These are phyloP conservation scores for Scheffersomyces segobiensis DNA, from an alignment of 1,139 yeast genomes.

Conservation along the genomic window DNA sequence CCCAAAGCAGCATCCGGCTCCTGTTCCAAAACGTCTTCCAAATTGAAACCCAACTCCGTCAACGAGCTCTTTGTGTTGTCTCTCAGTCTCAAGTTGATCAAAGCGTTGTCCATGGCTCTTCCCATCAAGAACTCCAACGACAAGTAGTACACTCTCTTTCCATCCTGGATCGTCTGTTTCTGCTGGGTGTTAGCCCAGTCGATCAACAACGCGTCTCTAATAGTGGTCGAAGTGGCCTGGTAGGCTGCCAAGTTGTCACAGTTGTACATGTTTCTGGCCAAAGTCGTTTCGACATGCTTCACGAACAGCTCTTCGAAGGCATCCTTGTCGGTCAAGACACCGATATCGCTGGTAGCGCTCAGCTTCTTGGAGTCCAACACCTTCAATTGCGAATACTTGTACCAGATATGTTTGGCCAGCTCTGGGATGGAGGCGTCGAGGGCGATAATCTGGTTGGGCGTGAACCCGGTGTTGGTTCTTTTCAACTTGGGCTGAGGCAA, in stretches of 20 bases:
- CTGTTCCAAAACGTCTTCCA: conserved; percentile 81
- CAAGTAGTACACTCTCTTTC: conserved; percentile 83
- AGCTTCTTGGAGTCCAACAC: conserved; percentile 23
- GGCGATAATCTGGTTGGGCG: conserved; percentile 84
- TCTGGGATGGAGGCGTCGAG: conserved; percentile 82
- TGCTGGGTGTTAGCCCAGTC: conserved; percentile 97
- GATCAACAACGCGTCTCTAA: conserved; percentile 76
- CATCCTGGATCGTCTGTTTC: conserved; percentile 78
- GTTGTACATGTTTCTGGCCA: conserved; percentile 87
- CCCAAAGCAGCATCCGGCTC: conserved; percentile 96
- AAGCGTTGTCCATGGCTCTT: conserved; percentile 90
- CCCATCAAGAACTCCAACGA: conserved; percentile 94
- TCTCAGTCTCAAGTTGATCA: conserved; percentile 69
- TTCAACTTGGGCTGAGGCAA: conserved; percentile 49
- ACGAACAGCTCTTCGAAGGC: conserved; percentile 72
- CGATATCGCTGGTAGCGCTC: conserved; percentile 26
- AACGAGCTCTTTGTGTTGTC: conserved; percentile 56
- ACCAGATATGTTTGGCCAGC: conserved; percentile 76
- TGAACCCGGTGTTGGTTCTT: conserved; percentile 85
- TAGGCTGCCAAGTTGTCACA: conserved; percentile 93
- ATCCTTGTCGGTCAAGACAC: conserved; percentile 28
- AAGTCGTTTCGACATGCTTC: conserved; percentile 82
- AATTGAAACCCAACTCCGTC: conserved; percentile 76
- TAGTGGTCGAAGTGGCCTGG: conserved; percentile 79
- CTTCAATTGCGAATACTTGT: conserved; percentile 51